Conservation (phyloP, 1,284 basidiomycete species). For the Tylopilus sp. region DNA sequence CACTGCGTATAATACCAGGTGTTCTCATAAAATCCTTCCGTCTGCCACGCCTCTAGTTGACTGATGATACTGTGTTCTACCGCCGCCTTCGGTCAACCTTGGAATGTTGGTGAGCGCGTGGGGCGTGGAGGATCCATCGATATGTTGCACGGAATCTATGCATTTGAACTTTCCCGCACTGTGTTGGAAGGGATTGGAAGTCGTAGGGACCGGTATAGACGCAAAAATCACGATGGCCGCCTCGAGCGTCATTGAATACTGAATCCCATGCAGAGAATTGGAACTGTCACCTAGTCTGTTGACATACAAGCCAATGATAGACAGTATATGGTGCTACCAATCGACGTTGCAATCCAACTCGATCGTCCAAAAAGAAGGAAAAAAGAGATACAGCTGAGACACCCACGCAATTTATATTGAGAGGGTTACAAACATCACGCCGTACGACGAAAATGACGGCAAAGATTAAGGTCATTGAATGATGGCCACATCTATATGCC, state of each 20-base stretch:
- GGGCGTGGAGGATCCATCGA: no score
- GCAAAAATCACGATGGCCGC: no score
- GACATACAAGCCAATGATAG: constrained; percentile 7
- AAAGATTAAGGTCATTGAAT: constrained; percentile 1
- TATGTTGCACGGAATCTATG: no score
- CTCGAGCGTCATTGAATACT: neutral
- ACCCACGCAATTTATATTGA: neutral
- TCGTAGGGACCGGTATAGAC: no score
- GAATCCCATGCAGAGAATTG: neutral
- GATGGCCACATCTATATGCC: constrained; percentile 2
- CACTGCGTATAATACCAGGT: constrained; percentile 24
- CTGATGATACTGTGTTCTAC: neutral
- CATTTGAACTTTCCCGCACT: no score
- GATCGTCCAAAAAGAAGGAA: constrained; percentile 3
- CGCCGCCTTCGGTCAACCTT: no score
- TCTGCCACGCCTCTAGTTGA: no score
- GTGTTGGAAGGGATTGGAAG: no score
- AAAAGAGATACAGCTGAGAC: constrained; percentile 17
- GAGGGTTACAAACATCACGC: constrained; percentile 12
- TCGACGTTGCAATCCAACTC: constrained; percentile 8
- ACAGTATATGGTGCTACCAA: constrained; percentile 9
- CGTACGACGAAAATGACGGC: constrained; percentile 1
- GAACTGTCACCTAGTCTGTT: neutral
- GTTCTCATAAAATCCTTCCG: neutral
- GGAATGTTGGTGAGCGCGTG: no score